These are phyloP conservation scores for Sphagnum magellanicum DNA, from an alignment of 228 moss, liverwort and hornwort species.

Conservation along the genomic window DNA sequence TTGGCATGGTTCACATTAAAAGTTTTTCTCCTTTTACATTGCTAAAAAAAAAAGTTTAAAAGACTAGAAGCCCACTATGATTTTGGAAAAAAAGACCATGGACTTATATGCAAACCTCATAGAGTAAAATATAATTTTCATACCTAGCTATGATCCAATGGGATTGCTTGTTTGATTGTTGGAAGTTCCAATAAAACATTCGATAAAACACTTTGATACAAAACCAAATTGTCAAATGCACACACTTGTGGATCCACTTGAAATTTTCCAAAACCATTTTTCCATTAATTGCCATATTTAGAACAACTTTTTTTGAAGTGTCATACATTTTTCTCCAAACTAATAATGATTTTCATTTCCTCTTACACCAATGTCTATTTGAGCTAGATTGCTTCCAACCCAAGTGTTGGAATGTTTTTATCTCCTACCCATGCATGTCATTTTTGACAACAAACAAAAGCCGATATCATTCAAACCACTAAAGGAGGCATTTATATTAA, in stretches of 20 bases:
- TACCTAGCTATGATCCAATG: slow-evolving; percentile 8
- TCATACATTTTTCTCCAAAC: slow-evolving; percentile 6
- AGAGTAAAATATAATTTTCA: neutral
- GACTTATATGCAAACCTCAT: neutral
- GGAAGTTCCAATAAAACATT: slow-evolving; percentile 3
- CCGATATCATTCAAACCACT: neutral
- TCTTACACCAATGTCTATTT: slow-evolving; percentile 5
- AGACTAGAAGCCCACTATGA: too few relatives aligned
- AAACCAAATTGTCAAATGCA: slow-evolving; percentile 5
- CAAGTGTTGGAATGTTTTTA: neutral
- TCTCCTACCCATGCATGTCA: slow-evolving; percentile 5
- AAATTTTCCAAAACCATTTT: slow-evolving; percentile 14
- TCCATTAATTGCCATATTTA: slow-evolving; percentile 7
- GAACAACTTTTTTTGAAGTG: slow-evolving; percentile 8
- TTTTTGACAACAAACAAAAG: neutral
- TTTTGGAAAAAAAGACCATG: neutral
- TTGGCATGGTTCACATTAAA: too few relatives aligned
- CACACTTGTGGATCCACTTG: slow-evolving; percentile 7
- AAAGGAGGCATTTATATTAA: slow-evolving; percentile 23
- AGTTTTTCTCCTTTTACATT: too few relatives aligned
- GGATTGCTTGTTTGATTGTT: slow-evolving; percentile 2
- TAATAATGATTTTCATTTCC: slow-evolving; percentile 13
- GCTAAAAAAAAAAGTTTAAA: too few relatives aligned
- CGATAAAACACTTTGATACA: slow-evolving; percentile 19
- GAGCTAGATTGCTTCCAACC: slow-evolving; percentile 4